Evolutionary conservation across 1,284 basidiomycete species (phyloP).

Genomic region (Ganoderma multipileum): DNA sequence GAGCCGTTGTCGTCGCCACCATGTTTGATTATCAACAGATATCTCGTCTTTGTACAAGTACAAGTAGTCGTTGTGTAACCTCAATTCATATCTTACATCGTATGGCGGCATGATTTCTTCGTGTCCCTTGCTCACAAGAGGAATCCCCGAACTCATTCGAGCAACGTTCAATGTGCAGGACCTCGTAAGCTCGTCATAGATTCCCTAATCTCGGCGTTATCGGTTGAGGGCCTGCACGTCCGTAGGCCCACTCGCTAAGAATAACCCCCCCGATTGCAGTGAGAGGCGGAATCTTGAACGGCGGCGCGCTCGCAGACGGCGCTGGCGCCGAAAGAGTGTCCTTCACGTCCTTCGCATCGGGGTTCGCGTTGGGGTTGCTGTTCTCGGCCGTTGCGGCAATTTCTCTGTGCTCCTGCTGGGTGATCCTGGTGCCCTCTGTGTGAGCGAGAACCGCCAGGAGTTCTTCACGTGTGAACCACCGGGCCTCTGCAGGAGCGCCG

Average conservation of each 20-base stretch:
- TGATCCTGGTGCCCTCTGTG: conserved; percentile 60
- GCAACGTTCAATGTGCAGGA: background rate
- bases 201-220: conserved; percentile 20
- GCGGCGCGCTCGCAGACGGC: conserved; percentile 37
- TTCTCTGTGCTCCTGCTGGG: conserved; percentile 63
- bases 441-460: conserved; percentile 70
- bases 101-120: background rate
- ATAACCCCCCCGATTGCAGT: conserved; percentile 78
- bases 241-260: conserved; percentile 71
- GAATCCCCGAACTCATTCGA: background rate
- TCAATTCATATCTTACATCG: conserved; percentile 12
- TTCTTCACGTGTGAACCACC: conserved; percentile 86
- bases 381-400: conserved; percentile 47
- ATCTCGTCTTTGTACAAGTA: conserved; percentile 17
- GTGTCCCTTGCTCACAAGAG: no score
- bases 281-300: conserved; percentile 71
- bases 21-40: conserved; percentile 5
- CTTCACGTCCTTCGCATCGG: conserved; percentile 21
- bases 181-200: conserved; percentile 8
- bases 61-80: conserved; percentile 18
- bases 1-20: background rate
- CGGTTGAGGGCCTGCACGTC: conserved; percentile 37
- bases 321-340: conserved; percentile 27
- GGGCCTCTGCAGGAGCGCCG: conserved; percentile 66
- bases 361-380: conserved; percentile 23